A percentile compares a stretch with the other conserved stretches of the same genome.
Conservation (phyloP, 2,329 filamentous ascomycete genomes). For the Aspergillus hortae region DNA sequence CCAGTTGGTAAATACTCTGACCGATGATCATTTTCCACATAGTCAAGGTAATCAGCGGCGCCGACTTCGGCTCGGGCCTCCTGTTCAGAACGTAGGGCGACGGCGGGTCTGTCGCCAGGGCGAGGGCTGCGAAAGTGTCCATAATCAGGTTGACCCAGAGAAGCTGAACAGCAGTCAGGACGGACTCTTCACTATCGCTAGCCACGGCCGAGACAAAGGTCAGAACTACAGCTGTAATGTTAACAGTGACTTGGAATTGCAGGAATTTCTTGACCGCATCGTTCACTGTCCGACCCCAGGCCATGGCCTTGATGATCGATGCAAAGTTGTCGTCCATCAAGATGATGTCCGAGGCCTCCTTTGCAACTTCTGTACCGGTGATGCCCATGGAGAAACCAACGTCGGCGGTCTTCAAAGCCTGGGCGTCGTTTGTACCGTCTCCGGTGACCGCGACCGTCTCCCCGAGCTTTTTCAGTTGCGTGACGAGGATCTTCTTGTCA, state of each 20-base stretch:
- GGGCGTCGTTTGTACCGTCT: constrained; percentile 80
- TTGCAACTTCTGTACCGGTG: constrained; percentile 76
- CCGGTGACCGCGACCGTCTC: constrained; percentile 81
- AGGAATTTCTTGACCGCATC: constrained; percentile 75
- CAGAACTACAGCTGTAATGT: constrained; percentile 64
- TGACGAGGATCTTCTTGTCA: constrained; percentile 71
- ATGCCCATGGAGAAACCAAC: constrained; percentile 86
- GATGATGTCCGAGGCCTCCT: constrained; percentile 80
- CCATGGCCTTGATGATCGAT: constrained; percentile 79
- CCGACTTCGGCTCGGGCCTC: constrained; percentile 45
- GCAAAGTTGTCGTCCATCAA: constrained; percentile 86
- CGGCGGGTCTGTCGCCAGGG: constrained; percentile 62
- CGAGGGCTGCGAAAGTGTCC: constrained; percentile 65
- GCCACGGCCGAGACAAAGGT: constrained; percentile 64
- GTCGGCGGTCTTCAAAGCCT: constrained; percentile 75
- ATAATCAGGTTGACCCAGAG: constrained; percentile 69
- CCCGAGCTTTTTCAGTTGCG: constrained; percentile 65
- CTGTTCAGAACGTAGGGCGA: constrained; percentile 56
- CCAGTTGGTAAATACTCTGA: constrained; percentile 41
- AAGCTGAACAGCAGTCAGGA: constrained; percentile 64
- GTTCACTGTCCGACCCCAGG: constrained; percentile 76
- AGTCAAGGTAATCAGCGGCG: constrained; percentile 43
- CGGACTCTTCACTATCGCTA: constrained; percentile 52
- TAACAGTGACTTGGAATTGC: constrained; percentile 53
- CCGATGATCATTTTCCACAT: constrained; percentile 48